Evolutionary conservation across 345 rosid genomes (phyloP).

Genomic region (Odontarrhena argentea): DNA sequence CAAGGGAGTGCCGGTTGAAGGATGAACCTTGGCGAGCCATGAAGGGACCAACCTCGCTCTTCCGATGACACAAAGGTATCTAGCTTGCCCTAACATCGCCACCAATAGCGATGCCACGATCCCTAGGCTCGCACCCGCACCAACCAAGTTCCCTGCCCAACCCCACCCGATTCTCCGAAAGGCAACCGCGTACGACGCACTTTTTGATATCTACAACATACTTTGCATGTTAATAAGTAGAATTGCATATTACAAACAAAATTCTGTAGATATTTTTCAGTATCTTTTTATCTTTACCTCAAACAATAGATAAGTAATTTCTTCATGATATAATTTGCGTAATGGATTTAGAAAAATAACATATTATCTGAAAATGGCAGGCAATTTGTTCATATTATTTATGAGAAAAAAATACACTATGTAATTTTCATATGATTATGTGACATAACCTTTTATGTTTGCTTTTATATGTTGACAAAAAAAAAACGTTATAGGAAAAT

Average conservation of each 20-base stretch:
- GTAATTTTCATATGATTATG: no score
- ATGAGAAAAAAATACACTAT: no score
- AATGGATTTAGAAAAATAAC: no score
- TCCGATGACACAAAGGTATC: conserved; percentile 91
- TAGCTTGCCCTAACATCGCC: conserved; percentile 97
- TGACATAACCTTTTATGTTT: no score
- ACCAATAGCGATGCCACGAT: conserved; percentile 93
- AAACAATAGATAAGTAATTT: no score
- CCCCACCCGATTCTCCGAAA: conserved; percentile 70
- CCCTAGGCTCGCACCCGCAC: conserved; percentile 93
- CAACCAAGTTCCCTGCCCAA: conserved; percentile 89
- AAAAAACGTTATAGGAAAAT: no score
- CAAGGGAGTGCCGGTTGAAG: conserved; percentile 92
- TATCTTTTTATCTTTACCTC: no score
- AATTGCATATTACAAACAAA: background rate
- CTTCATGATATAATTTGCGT: no score
- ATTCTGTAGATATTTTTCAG: no score
- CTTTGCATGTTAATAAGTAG: background rate
- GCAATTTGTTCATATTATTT: no score
- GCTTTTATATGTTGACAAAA: no score
- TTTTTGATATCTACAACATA: conserved; percentile 51
- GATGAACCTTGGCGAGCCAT: conserved; percentile 91
- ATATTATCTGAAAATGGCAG: no score
- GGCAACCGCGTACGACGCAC: conserved; percentile 68
- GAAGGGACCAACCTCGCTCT: conserved; percentile 85